Evolutionary conservation across 2,329 filamentous ascomycete species (phyloP), one percentile per base, ranked within the genome.

Genomic region (Cordyceps tenuipes): DNA sequence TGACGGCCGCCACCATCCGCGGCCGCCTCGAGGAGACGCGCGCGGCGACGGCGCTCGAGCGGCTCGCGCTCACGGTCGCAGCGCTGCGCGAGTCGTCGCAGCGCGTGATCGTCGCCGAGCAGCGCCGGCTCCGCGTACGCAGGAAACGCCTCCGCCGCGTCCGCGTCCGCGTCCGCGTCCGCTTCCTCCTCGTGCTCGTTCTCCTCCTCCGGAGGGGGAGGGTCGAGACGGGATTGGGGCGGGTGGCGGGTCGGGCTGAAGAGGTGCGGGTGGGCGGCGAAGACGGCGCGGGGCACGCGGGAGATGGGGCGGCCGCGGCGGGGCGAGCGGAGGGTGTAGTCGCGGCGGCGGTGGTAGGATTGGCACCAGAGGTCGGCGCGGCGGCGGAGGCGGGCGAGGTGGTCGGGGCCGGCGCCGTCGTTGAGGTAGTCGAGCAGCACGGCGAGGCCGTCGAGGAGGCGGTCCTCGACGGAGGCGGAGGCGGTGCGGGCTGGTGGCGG

Each of bases 401-500:
- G 31, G 2, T 49, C 19, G 43, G 50, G 50, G 36, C 55, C 46
- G 57, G 61, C 64, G 62, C 65, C 64, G 41, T 51, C 43, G 65
- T 69, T 71, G 65, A 71, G 64, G 61, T 69, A 70, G 56, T 63
- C 58, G 51, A 70, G 58, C 50, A 67, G 63, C 54, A 70, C 62
- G 53, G 59, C 62, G 47, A 70, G 21, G 21, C 62, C 67, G 59
- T n/a, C 59, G 53, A 36, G 15, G 46, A 57, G 34, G 17, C 43
- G 43, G 43, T 26, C 15, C 44, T 57, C 44, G 23, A 23, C 4
- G 34, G 17, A 15, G 23, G n/a, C 47, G 48, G 19, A 7, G 47
- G 23, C 17, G 48, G 15, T 6, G 12, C 21, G 21, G 46, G 49
- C 17, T 12, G 12, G 10, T 15, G n/a, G n/a, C 21, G 31, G 7